Evolutionary conservation across 75 land plant species (phyloP).

Genomic region (Ceratopteris richardii): DNA sequence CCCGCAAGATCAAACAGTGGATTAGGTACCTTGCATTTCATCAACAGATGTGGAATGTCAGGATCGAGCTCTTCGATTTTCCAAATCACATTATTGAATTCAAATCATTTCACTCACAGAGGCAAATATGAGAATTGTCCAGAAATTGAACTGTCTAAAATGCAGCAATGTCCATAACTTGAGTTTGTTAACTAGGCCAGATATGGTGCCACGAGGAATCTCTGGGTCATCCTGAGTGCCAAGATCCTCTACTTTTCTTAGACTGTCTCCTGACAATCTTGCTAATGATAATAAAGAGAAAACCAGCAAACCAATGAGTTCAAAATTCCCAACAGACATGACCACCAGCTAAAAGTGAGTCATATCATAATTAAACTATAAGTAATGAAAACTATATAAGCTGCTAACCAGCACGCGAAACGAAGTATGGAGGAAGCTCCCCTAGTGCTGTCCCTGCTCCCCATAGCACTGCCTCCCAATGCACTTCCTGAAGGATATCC

Average conservation of each 20-base stretch:
- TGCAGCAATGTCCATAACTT: slow-evolving; percentile 60
- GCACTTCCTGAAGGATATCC: slow-evolving; percentile 70
- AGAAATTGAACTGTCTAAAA: slow-evolving; percentile 68
- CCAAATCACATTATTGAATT: no score
- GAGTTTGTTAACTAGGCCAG: slow-evolving; percentile 22
- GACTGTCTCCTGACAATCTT: slow-evolving; percentile 26
- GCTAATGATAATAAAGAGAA: no score
- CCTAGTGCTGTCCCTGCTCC: slow-evolving; percentile 96
- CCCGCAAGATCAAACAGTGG: slow-evolving; percentile 97
- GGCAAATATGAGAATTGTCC: slow-evolving; percentile 74
- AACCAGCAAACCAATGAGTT: no score
- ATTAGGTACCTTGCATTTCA: slow-evolving; percentile 70
- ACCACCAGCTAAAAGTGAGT: no score
- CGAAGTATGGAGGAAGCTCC: slow-evolving; percentile 97
- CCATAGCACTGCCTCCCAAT: slow-evolving; percentile 85
- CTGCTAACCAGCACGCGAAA: slow-evolving; percentile 82
- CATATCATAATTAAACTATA: no score
- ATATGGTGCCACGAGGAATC: slow-evolving; percentile 22
- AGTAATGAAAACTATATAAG: no score
- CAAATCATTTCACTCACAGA: no score
- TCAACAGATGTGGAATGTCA: not conserved
- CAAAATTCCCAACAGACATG: no score
- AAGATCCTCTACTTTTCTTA: slow-evolving; percentile 62
- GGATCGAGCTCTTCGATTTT: no score
- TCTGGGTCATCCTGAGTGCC: slow-evolving; percentile 17